Base-by-base conservation (phyloP, 139 green algal species). In the Ettlia oleoabundans region DNA sequence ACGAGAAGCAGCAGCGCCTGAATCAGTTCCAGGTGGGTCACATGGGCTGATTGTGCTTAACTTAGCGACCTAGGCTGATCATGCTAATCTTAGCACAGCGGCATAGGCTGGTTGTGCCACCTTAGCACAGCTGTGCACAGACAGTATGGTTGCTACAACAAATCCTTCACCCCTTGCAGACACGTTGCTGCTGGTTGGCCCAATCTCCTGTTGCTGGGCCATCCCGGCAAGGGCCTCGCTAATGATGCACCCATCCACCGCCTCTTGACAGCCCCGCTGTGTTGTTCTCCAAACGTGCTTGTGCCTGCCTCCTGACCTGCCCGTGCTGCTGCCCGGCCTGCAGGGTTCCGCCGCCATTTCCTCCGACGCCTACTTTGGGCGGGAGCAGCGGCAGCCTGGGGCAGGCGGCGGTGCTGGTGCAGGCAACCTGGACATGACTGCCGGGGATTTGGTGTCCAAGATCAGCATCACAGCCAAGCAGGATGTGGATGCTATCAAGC, bases 301-400 rank as follows among this genome's bases (percentile, higher is more conserved):
- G 18, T n/a, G 55, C 55, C 55, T 32, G 30, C 24, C 72, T 1
- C 70, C 13, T 65, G n/a, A 67, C 62, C 63, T 26, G 37, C 65
- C 24, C 8, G 32, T 35, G 32, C 61, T 22, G 6, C 19, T 35
- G 2, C 7, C 19, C 38, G 10, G 2, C 68, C 92, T 93, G 79
- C 76, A 89, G 67, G 90, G 91, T 33, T 88, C 95, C 0, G 79
- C 78, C 15, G 88, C 94, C 53, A 98, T 98, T 76, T 94, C 88
- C 18, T 95, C 88, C 0, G 91, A 92, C 3, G 94, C 94, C 51
- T 98, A 93, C 86, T 98, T 96, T 85, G 83, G 85, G 21, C 47
- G 88, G 35, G 77, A 82, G 33, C 77, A 82, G 22, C 77, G 73
- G 47, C 47, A 15, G 10, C 10, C 47, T 58, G 10, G 10, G 47